Percentiles rank a stretch among this genome's conserved stretches.
These are phyloP conservation scores for Tulasnella sp. DNA, from an alignment of 768 basidiomycete species.

Conservation along the genomic window DNA sequence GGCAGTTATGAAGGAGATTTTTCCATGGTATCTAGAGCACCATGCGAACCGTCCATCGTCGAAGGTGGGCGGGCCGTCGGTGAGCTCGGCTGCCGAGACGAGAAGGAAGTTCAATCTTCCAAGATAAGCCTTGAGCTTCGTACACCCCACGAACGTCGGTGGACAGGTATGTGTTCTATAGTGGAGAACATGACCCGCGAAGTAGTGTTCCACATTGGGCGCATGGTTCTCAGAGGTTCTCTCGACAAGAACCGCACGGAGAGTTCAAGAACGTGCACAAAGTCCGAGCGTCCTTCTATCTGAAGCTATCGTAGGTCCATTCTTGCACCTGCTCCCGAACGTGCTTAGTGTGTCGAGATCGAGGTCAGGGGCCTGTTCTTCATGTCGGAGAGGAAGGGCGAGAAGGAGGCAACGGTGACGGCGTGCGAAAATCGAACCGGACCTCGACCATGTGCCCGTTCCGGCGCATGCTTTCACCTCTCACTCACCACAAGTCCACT, in stretches of 20 bases:
- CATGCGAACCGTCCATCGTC: background rate
- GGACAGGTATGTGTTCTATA: background rate
- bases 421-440: background rate
- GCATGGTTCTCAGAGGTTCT: background rate
- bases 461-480: background rate
- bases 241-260: background rate
- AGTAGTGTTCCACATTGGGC: background rate
- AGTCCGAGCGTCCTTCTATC: background rate
- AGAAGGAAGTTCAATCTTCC: background rate
- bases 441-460: background rate
- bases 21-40: background rate
- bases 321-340: background rate
- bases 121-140: background rate
- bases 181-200: background rate
- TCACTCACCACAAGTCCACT: background rate
- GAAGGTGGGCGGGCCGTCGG: background rate
- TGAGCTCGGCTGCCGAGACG: background rate
- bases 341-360: background rate
- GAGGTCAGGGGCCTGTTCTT: background rate
- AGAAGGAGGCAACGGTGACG: background rate
- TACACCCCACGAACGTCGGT: background rate
- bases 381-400: no score
- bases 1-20: background rate
- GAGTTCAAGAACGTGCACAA: background rate
- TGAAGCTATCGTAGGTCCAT: background rate